phyloP scores from a whole-genome alignment of 768 basidiomycete species.

The Pilatotrama ljubarskyi region DNA sequence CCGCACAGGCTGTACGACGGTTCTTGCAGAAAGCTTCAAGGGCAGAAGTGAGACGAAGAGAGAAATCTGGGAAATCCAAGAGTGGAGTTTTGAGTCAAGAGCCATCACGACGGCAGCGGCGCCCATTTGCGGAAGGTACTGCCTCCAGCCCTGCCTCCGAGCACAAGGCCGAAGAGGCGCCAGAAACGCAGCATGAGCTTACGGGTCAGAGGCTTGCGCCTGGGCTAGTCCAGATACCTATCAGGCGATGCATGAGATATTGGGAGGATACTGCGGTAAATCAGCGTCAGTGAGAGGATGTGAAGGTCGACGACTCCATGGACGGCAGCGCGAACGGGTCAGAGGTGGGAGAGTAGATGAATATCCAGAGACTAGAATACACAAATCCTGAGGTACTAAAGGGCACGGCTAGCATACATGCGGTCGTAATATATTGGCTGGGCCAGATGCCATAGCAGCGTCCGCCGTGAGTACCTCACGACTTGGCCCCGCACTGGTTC shows the following conservation, averaged over 20 bases:
- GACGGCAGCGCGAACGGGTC: no score
- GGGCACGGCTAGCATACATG: constrained; percentile 12
- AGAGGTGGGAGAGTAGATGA: no score
- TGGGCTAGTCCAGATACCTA: no score
- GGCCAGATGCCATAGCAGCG: not conserved
- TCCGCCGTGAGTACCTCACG: not conserved
- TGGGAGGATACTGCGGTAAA: no score
- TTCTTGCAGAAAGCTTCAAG: not conserved
- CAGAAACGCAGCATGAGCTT: not conserved
- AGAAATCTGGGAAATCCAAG: constrained; percentile 3
- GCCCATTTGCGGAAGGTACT: constrained; percentile 9
- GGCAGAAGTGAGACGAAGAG: not conserved
- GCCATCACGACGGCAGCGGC: constrained; percentile 12
- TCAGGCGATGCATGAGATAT: no score
- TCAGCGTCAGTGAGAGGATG: no score
- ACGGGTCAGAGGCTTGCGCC: no score
- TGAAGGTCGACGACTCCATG: no score
- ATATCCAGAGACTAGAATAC: no score
- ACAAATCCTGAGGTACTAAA: not conserved
- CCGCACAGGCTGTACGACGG: not conserved
- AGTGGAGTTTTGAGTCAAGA: constrained; percentile 5
- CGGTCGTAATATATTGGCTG: not conserved
- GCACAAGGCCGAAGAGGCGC: constrained; percentile 1
- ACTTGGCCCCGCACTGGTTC: constrained; percentile 57
- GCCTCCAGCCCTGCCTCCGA: constrained; percentile 7